Base-by-base conservation (phyloP, 2,329 filamentous ascomycete genomes). In the Hypomyces perniciosus region DNA sequence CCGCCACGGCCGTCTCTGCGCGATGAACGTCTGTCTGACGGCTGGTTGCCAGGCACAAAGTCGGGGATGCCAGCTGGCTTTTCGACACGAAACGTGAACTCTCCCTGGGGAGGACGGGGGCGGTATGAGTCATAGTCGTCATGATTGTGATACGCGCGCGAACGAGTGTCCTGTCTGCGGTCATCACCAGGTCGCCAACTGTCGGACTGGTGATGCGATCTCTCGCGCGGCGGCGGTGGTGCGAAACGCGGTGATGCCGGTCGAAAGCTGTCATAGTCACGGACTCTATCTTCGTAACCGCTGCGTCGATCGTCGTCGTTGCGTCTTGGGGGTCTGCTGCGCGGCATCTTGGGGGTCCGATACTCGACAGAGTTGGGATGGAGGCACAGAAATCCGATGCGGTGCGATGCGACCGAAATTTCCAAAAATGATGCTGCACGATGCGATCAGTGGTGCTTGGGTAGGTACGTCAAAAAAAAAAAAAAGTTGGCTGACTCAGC, bases 71-170 rank as follows among this genome's bases (percentile, higher is more conserved):
- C 77, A 1, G 72, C 57, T 4, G 79, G 78, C 46, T 76, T 76
- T 8, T 79, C 72, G 39, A 75, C 65, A 6, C 76, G 75, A 52
- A 83, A 83, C 1, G 75, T 78, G 59, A 83, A 83, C 46, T 81
- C 77, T 35, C 77, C 63, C 44, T 69, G 71, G 1, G 71, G 72
- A 10, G 64, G 59, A 30, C 59, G 57, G 9, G 64, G 61, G 4
- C 62, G 60, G 30, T 68, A 66, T 6, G 62, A 66, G 46, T 66
- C 62, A 4, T 50, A 49, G 1, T 46, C 41, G 30, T 56, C 56
- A 13, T 62, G 57, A 43, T 64, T 57, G 40, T 55, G 57, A 44
- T 58, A 59, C 2, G 56, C 54, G 13, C 57, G 53, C 7, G 55
- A 44, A 28, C 54, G 54, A 6, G 53, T 29, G 12, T 59, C 60